Evolutionary conservation across 805 yeast genomes (phyloP), one percentile per base, ranked within the genome.

Genomic region (Nakazawaea ernobii): DNA sequence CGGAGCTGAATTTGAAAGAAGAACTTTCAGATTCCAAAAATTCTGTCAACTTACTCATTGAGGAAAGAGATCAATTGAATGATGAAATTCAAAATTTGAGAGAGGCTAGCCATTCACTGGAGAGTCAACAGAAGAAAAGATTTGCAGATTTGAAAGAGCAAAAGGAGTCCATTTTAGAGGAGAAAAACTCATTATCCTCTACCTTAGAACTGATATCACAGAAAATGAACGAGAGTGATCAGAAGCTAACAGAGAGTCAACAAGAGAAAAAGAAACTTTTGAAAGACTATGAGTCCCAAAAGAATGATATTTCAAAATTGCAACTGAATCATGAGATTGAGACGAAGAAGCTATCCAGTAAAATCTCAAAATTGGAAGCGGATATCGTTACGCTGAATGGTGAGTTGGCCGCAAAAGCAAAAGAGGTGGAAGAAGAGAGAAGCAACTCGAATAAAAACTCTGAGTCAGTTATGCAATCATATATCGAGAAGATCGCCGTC

Each of bases 381-480:
- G 67, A 67, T 28, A 55, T 71, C 4, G 39, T 50, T 10, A 40
- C 49, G 0, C 53, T 73, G 38, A 64, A 66, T 27, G 52, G 58
- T 1, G 67, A 69, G 1, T 52, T 77, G 38, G 65, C 63, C 15
- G 53, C 54, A 15, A 77, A 73, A 51, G 53, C 55, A 1, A 50
- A 60, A 36, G 81, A 74, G 38, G 70, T 79, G 50, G 84, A 79
- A 42, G 67, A 66, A 32, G 84, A 79, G 54, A 63, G 84, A 46
- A 64, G 61, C 10, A 60, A 73, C 54, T 56, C 76, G 10, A 70
- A 70, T 46, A 74, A 75, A 45, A 73, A 65, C 42, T 77, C 84
- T 0, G 79, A 75, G 48, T 66, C 77, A 0, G 64, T 73, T 0
- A 65, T 76, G 0, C 68, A 73, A 52, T 79, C 76, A 47, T 77